Conservation (phyloP, 2,329 filamentous ascomycete species). For the Alternaria burnsii region DNA sequence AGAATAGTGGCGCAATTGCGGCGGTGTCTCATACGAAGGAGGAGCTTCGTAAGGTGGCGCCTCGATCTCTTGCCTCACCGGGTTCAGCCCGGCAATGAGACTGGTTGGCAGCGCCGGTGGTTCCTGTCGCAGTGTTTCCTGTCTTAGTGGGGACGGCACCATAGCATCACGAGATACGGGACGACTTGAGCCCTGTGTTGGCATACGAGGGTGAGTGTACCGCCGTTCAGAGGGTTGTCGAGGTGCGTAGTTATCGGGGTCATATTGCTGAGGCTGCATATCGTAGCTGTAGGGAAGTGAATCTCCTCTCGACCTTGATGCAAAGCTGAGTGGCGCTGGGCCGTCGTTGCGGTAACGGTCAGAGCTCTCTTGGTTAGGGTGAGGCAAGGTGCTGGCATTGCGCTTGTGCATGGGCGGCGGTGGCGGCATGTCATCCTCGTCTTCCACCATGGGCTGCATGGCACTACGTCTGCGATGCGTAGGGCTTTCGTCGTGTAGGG, state of each 20-base stretch:
- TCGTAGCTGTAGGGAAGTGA: conserved; percentile 33
- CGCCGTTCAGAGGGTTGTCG: conserved; percentile 41
- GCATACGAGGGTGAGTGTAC: conserved; percentile 41
- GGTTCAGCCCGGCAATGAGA: conserved; percentile 43
- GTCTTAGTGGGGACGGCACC: conserved; percentile 34
- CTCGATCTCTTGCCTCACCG: conserved; percentile 36
- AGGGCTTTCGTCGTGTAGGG: conserved; percentile 52
- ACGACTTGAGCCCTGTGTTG: conserved; percentile 34
- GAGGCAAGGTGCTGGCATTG: conserved; percentile 41
- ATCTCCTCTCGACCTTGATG: conserved; percentile 39
- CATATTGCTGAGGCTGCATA: conserved; percentile 37
- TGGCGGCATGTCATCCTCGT: conserved; percentile 62
- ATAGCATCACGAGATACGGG: conserved; percentile 47
- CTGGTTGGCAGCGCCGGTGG: conserved; percentile 36
- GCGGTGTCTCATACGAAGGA: conserved; percentile 31
- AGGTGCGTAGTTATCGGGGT: conserved; percentile 32
- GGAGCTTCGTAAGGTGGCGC: conserved; percentile 33
- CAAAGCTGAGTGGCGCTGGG: conserved; percentile 46
- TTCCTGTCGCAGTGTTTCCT: conserved; percentile 36
- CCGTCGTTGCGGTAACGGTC: conserved; percentile 38
- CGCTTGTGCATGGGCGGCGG: conserved; percentile 51
- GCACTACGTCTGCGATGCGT: conserved; percentile 58
- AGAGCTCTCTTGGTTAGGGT: conserved; percentile 33
- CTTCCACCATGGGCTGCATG: conserved; percentile 71
- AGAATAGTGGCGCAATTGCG: conserved; percentile 44